Conservation (phyloP, 768 basidiomycete genomes). For the Suillus subluteus region DNA sequence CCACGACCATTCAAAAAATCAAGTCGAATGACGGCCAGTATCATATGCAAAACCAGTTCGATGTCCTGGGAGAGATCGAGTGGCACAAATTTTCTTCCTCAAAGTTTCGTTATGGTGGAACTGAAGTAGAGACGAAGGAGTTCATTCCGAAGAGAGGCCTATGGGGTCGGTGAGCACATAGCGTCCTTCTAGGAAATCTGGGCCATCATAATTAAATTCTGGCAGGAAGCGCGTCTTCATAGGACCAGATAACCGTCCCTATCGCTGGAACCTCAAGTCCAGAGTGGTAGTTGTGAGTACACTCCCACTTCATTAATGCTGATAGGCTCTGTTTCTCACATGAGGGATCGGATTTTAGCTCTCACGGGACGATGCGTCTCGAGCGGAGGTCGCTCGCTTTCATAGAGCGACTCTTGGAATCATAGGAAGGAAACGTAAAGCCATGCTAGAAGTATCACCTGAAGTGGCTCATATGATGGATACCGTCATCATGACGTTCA, state of each 20-base stretch:
- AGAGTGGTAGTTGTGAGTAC: slow-evolving; percentile 5
- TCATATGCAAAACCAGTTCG: slow-evolving; percentile 35
- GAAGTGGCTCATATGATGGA: slow-evolving; percentile 15
- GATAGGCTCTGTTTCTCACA: neutral
- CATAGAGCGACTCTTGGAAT: slow-evolving; percentile 16
- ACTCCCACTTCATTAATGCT: neutral
- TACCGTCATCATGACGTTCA: slow-evolving; percentile 19
- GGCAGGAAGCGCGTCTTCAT: slow-evolving; percentile 8
- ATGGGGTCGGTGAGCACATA: slow-evolving; percentile 22
- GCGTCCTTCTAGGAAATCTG: neutral
- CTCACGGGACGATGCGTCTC: slow-evolving; percentile 21
- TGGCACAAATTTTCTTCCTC: slow-evolving; percentile 36
- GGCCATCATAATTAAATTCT: neutral
- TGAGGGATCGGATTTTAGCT: neutral
- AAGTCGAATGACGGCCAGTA: slow-evolving; percentile 23
- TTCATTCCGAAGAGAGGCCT: slow-evolving; percentile 32
- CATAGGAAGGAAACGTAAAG: slow-evolving; percentile 12
- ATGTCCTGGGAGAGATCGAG: slow-evolving; percentile 37
- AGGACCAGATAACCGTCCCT: slow-evolving; percentile 8
- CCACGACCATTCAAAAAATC: slow-evolving; percentile 31
- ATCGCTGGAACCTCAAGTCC: neutral
- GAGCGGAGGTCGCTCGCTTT: slow-evolving; percentile 27
- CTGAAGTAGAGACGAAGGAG: slow-evolving; percentile 26
- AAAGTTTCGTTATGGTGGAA: slow-evolving; percentile 32
- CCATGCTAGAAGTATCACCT: slow-evolving; percentile 17